These are phyloP conservation scores for Nicotiana tomentosiformis DNA, from an alignment of 257 asterid species.

Conservation along the genomic window DNA sequence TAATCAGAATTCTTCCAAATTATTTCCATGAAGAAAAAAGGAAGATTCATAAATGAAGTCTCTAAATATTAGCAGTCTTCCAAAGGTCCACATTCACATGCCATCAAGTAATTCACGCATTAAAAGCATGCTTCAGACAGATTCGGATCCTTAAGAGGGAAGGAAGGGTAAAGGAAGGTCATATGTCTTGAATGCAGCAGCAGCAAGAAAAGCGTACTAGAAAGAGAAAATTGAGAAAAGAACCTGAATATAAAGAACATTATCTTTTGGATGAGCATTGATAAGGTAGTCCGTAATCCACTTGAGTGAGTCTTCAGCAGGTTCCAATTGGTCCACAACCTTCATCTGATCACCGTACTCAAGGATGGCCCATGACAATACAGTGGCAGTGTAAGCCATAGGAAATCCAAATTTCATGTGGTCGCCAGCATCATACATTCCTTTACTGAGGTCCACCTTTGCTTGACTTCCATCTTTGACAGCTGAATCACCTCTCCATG, in stretches of 20 bases:
- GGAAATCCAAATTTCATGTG: constrained; percentile 83
- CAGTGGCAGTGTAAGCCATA: constrained; percentile 87
- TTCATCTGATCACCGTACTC: constrained; percentile 79
- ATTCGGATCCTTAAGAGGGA: neutral
- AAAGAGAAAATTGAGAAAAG: neutral
- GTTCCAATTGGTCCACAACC: constrained; percentile 42
- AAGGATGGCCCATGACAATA: constrained; percentile 83
- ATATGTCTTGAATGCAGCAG: neutral
- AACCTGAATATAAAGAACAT: constrained; percentile 84
- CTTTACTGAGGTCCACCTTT: constrained; percentile 74
- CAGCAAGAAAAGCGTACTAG: neutral
- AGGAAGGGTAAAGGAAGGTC: neutral
- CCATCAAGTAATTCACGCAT: neutral
- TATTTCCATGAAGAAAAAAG: neutral
- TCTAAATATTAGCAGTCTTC: neutral
- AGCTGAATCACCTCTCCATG: constrained; percentile 86
- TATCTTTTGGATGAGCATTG: constrained; percentile 60
- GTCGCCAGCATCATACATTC: constrained; percentile 93
- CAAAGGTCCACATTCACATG: neutral
- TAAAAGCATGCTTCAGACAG: neutral
- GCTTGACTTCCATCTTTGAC: constrained; percentile 63
- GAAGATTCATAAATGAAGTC: neutral
- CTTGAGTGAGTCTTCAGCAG: constrained; percentile 58
- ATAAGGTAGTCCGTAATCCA: constrained; percentile 87
- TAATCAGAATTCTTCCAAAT: neutral